Base-by-base conservation (phyloP, 495 filamentous ascomycete genomes). In the Penicillium pancosmium region DNA sequence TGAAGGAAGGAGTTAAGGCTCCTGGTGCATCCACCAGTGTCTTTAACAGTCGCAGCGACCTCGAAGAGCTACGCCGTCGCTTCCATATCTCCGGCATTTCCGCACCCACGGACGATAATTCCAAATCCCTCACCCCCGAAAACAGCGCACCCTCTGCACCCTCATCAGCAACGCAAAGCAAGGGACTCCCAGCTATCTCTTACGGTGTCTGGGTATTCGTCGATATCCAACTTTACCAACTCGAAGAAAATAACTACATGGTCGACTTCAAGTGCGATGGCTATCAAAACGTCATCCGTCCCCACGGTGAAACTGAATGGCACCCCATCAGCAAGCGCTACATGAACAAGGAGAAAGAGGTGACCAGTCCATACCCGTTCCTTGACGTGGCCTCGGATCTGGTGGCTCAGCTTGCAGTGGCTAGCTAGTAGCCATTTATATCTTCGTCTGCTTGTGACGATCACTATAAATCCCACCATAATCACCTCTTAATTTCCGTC, bases 251-350 rank as follows among this genome's bases (percentile, higher is more conserved):
- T 55, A 93, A 92, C 63, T 98, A 93, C 73, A 88, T 98, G 61
- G 94, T 98, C 25, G 94, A 98, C 71, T 98, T 98, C 82, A 98
- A 96, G 68, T 97, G 94, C 68, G 92, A 93, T n/a, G 94, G 94
- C 7, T 98, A 98, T 72, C 94, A 98, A 73, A 89, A 90, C 38
- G 77, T 90, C 51, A 78, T 86, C 51, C 77, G 80, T n/a, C 70
- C 74, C 7, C 71, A 77, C 7, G 70, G 74, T 23, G 75, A 74
- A 13, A 62, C 68, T 12, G 78, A 79, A 48, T 81, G 78, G 78
- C 69, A 70, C 36, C 74, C 78, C 8, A 76, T 81, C 47, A 79
- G 75, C 70, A 80, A 78, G 51, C 71, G 78, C 13, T 66, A 77
- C 65, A 73, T 69, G 52, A 80, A 81, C 61, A 79, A 78, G 60